Conservation (phyloP, 1,284 basidiomycete genomes). For the Ganoderma leucocontextum region DNA sequence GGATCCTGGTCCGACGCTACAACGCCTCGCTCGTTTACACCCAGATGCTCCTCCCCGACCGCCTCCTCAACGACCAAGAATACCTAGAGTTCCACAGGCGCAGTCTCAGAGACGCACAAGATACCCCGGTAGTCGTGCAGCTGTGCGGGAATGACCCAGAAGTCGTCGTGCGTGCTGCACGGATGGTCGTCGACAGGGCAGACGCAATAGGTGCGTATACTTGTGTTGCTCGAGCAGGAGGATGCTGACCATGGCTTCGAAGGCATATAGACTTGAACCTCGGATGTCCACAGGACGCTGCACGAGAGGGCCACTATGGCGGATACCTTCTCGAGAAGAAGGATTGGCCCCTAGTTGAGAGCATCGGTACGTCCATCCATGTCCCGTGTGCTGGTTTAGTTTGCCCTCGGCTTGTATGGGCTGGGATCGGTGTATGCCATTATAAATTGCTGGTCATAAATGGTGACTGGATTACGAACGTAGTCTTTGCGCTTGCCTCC, state of each 20-base stretch:
- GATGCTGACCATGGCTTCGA: conserved; percentile 16
- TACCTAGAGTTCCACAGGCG: conserved; percentile 62
- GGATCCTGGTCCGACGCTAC: conserved; percentile 62
- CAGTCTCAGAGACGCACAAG: conserved; percentile 28
- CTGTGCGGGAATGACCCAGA: conserved; percentile 75
- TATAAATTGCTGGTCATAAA: too few relatives aligned
- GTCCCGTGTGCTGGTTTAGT: too few relatives aligned
- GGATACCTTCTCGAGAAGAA: conserved; percentile 75
- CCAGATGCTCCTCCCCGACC: conserved; percentile 73
- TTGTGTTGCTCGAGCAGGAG: not conserved
- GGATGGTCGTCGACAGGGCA: conserved; percentile 62
- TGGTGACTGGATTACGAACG: too few relatives aligned
- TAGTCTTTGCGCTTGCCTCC: too few relatives aligned
- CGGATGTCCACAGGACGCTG: conserved; percentile 78
- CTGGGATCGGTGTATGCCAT: too few relatives aligned
- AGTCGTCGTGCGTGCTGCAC: conserved; percentile 62
- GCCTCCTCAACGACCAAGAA: conserved; percentile 62
- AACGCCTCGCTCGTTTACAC: conserved; percentile 73
- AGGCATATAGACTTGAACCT: conserved; percentile 58
- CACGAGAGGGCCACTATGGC: conserved; percentile 72
- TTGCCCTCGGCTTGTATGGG: too few relatives aligned
- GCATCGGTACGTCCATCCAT: conserved; percentile 56
- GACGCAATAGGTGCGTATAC: conserved; percentile 68
- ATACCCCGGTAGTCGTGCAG: conserved; percentile 70
- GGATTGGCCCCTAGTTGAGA: conserved; percentile 73